Evolutionary conservation across 2,329 filamentous ascomycete species (phyloP), one percentile per base, ranked within the genome.

Genomic region (Alternaria atra): DNA sequence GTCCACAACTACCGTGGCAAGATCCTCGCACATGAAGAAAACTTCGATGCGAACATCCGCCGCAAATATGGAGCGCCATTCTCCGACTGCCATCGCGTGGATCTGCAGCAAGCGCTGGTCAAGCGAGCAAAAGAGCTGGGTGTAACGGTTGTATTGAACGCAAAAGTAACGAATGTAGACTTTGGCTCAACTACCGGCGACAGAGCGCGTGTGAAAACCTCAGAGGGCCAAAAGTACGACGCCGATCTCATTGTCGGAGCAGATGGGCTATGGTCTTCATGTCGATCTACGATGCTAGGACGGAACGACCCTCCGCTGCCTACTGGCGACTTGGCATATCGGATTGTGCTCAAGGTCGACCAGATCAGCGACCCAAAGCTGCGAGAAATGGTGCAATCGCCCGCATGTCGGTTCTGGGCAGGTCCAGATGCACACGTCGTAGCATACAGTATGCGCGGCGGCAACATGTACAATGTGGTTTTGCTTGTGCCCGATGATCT

Each of bases 271-370:
- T 89, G 87, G 86, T 89, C 87, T 2, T 79, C 80, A 12, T 87
- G 84, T 44, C 82, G 88, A 0, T 80, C 83, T 5, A 56, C 60
- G 3, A 63, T 72, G 50, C 59, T 70, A 12, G 67, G 66, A 9
- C 63, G 62, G 5, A 63, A 52, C 9, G 68, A 71, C 25, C 44
- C 65, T 27, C 70, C 66, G 2, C 53, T 66, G 10, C 84, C 86
- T 0, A 90, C 88, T 0, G 89, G 88, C 0, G 89, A 91, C 70
- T 73, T 91, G 13, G 89, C 88, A 1, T 91, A 90, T 68, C 81
- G 89, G 2, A 85, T 90, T 34, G 84, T 89, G 0, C 78, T 91
- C 3, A 73, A 78, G 0, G 69, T 84, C 0, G 81, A 86, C 7
- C 80, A 88, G 30, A 81, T 90, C 1, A 65, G 77, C 0, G 85